Percentiles rank a stretch among this genome's conserved stretches.
phyloP scores from a whole-genome alignment of 306 rosid genomes.

The Vigna unguiculata region DNA sequence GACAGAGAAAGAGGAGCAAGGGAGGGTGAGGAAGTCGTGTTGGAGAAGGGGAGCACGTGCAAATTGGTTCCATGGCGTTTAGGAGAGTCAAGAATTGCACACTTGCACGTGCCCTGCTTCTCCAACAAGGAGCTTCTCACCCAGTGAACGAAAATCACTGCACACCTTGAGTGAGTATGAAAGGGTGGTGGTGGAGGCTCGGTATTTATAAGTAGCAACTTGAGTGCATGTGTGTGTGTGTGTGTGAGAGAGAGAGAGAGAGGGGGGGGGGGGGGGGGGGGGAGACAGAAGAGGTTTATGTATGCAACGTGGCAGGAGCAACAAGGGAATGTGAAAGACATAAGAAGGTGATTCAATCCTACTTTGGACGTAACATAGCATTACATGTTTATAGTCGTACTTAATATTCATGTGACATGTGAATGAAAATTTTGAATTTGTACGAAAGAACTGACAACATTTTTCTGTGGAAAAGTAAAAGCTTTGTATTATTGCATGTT shows the following conservation, averaged over 20 bases:
- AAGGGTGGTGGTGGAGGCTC: constrained; percentile 15
- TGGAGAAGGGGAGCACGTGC: constrained; percentile 99
- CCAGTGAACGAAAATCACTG: constrained; percentile 31
- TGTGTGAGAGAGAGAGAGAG: not conserved
- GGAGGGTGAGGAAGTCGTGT: constrained; percentile 71
- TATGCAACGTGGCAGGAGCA: constrained; percentile 46
- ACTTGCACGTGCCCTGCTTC: constrained; percentile 99
- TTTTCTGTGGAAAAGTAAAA: not conserved
- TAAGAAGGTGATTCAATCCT: too few species aligned
- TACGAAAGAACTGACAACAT: too few species aligned
- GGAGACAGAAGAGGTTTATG: constrained; percentile 4
- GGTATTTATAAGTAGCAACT: constrained; percentile 62
- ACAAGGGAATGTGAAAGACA: constrained; percentile 48
- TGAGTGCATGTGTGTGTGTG: not conserved
- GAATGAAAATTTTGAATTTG: too few species aligned
- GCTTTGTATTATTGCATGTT: not conserved
- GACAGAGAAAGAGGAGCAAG: not conserved
- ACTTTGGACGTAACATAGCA: too few species aligned
- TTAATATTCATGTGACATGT: too few species aligned
- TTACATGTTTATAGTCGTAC: too few species aligned
- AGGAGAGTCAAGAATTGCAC: constrained; percentile 15
- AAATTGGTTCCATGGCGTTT: constrained; percentile 34
- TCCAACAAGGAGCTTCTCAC: constrained; percentile 89
- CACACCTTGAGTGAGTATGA: constrained; percentile 7
- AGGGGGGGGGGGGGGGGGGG: not conserved